These are phyloP conservation scores for Rhizopus arrhizus DNA, from an alignment of 371 early-diverging fungal species.

Conservation along the genomic window DNA sequence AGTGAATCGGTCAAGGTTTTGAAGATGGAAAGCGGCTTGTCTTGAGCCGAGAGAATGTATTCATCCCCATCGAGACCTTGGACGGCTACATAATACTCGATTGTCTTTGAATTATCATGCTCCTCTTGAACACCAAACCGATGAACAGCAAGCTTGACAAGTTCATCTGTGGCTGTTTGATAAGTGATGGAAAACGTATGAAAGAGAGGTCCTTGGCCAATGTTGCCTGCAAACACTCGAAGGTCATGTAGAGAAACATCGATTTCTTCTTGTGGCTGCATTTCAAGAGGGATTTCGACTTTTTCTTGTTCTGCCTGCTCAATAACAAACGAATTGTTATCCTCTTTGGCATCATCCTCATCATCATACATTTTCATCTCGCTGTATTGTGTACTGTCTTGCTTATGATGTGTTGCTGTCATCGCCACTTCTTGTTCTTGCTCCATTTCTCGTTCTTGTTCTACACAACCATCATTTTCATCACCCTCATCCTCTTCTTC, in stretches of 20 bases:
- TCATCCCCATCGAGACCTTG: constrained; percentile 66
- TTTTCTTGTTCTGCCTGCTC: constrained; percentile 9
- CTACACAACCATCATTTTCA: constrained; percentile 18
- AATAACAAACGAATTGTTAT: not conserved
- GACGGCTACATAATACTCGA: constrained; percentile 58
- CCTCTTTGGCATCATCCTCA: constrained; percentile 7
- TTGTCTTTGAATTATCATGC: constrained; percentile 18
- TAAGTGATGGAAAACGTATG: constrained; percentile 51
- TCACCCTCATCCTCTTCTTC: constrained; percentile 35
- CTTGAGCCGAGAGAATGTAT: constrained; percentile 55
- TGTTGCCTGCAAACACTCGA: constrained; percentile 64
- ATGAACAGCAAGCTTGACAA: constrained; percentile 49
- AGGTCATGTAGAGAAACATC: constrained; percentile 11
- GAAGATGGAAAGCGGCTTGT: constrained; percentile 62
- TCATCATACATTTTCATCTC: constrained; percentile 13
- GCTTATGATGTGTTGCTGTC: constrained; percentile 1
- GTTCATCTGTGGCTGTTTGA: constrained; percentile 54
- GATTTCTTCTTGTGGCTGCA: constrained; percentile 3
- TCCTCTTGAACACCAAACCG: constrained; percentile 49
- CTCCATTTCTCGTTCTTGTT: constrained; percentile 9
- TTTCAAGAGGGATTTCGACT: not conserved
- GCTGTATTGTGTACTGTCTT: not conserved
- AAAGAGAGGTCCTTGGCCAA: constrained; percentile 58
- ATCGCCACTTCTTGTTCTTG: constrained; percentile 1
- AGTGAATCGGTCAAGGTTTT: constrained; percentile 60